Conservation (phyloP, 2,329 filamentous ascomycete species). For the Colletotrichum horii region DNA sequence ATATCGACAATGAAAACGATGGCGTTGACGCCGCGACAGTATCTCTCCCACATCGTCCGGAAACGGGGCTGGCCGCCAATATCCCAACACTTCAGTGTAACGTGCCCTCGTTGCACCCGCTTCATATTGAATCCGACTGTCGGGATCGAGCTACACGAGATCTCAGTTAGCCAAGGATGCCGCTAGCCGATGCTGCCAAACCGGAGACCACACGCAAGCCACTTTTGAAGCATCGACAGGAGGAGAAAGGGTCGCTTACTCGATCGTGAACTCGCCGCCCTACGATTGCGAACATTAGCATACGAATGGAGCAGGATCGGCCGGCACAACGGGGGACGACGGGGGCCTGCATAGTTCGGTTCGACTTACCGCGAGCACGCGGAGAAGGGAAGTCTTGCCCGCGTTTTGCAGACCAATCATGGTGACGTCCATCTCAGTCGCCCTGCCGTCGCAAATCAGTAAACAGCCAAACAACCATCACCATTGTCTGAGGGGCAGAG, state of each 20-base stretch:
- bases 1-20: constrained; percentile 99
- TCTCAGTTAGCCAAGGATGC: constrained; percentile 24
- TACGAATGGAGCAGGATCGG: constrained; percentile 17
- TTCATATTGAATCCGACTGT: constrained; percentile 99
- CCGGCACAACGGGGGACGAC: constrained; percentile 6
- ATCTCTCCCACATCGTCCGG: constrained; percentile 98
- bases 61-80: constrained; percentile 96
- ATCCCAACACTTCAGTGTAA: constrained; percentile 99
- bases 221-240: not conserved
- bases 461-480: not conserved
- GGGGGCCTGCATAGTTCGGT: constrained; percentile 23
- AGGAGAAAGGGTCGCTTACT: constrained; percentile 70
- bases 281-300: constrained; percentile 49
- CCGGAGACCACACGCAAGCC: not conserved
- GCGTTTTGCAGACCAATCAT: constrained; percentile 99
- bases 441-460: constrained; percentile 62
- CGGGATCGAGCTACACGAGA: constrained; percentile 82
- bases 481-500: not conserved
- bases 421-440: constrained; percentile 99
- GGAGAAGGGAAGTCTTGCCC: constrained; percentile 92
- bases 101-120: constrained; percentile 95
- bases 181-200: not conserved
- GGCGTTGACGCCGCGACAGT: constrained; percentile 95
- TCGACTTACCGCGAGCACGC: constrained; percentile 87
- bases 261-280: constrained; percentile 98